phyloP scores from a whole-genome alignment of 1,139 yeast species.

The Taphrina communis region DNA sequence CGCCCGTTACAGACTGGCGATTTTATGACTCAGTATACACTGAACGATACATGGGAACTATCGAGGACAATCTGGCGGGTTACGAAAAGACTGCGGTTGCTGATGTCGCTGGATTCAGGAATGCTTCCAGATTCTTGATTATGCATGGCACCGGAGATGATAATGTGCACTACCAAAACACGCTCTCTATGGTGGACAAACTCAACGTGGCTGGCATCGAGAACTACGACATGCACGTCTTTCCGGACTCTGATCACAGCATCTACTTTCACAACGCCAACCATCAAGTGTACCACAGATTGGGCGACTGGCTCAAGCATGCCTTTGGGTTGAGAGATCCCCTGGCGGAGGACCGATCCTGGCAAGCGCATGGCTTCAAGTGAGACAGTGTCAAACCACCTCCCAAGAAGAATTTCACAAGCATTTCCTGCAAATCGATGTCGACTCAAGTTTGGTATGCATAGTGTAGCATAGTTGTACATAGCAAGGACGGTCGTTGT shows the following conservation, averaged over 20 bases:
- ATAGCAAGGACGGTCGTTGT: not conserved
- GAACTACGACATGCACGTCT: slow-evolving; percentile 86
- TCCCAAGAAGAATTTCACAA: no score
- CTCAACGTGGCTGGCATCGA: slow-evolving; percentile 67
- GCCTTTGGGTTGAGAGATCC: slow-evolving; percentile 33
- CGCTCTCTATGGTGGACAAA: slow-evolving; percentile 73
- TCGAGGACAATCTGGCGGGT: slow-evolving; percentile 62
- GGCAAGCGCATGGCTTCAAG: slow-evolving; percentile 27
- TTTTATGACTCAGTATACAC: slow-evolving; percentile 79
- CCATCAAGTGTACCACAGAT: slow-evolving; percentile 72
- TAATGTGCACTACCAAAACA: slow-evolving; percentile 91
- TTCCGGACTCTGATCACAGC: slow-evolving; percentile 92
- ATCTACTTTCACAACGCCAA: slow-evolving; percentile 81
- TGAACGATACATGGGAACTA: slow-evolving; percentile 84
- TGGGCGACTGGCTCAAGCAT: slow-evolving; percentile 66
- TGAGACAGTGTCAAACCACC: not conserved
- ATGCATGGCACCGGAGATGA: slow-evolving; percentile 99
- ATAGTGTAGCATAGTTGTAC: slow-evolving; percentile 2
- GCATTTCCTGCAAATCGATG: not conserved
- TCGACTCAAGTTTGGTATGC: not conserved
- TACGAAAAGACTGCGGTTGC: slow-evolving; percentile 58
- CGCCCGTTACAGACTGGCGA: slow-evolving; percentile 86
- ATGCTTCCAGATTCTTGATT: slow-evolving; percentile 71
- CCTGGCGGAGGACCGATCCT: slow-evolving; percentile 31
- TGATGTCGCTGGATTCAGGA: slow-evolving; percentile 58